phyloP scores from a whole-genome alignment of 2,329 filamentous ascomycete genomes.

The Alternaria novae-zelandiae region DNA sequence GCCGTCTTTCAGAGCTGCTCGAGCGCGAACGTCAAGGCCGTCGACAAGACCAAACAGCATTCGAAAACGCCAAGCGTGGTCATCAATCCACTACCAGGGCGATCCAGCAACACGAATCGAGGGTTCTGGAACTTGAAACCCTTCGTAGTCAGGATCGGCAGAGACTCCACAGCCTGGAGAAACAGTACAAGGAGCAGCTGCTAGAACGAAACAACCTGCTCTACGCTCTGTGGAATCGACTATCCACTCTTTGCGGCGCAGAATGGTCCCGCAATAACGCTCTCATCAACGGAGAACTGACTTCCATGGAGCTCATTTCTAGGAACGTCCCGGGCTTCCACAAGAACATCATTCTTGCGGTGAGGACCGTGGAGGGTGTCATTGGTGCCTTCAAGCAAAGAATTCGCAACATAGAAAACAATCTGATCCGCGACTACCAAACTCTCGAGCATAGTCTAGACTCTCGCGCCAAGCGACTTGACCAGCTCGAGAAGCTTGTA shows the following conservation, averaged over 20 bases:
- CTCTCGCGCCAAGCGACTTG: constrained; percentile 80
- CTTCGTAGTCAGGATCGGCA: constrained; percentile 78
- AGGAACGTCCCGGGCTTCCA: constrained; percentile 87
- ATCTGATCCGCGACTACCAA: constrained; percentile 91
- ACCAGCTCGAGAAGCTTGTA: constrained; percentile 81
- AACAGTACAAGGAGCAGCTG: constrained; percentile 83
- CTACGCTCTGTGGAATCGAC: constrained; percentile 85
- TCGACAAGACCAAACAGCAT: constrained; percentile 84
- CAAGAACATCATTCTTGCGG: constrained; percentile 83
- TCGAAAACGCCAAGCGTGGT: constrained; percentile 86
- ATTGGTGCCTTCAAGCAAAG: constrained; percentile 78
- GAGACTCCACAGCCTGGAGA: constrained; percentile 76
- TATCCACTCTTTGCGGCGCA: constrained; percentile 83
- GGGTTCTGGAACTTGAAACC: constrained; percentile 86
- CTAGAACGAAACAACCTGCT: constrained; percentile 88
- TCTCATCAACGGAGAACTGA: constrained; percentile 85
- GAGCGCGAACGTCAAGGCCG: constrained; percentile 89
- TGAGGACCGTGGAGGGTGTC: constrained; percentile 85
- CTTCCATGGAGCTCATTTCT: constrained; percentile 83
- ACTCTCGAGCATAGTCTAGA: constrained; percentile 82
- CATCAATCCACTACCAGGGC: constrained; percentile 87
- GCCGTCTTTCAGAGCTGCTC: constrained; percentile 83
- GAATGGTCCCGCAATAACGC: constrained; percentile 93
- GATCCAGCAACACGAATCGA: constrained; percentile 81
- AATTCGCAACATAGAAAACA: constrained; percentile 84